These are phyloP conservation scores for Aspergillus hancockii DNA, from an alignment of 495 filamentous ascomycete species.

Conservation along the genomic window DNA sequence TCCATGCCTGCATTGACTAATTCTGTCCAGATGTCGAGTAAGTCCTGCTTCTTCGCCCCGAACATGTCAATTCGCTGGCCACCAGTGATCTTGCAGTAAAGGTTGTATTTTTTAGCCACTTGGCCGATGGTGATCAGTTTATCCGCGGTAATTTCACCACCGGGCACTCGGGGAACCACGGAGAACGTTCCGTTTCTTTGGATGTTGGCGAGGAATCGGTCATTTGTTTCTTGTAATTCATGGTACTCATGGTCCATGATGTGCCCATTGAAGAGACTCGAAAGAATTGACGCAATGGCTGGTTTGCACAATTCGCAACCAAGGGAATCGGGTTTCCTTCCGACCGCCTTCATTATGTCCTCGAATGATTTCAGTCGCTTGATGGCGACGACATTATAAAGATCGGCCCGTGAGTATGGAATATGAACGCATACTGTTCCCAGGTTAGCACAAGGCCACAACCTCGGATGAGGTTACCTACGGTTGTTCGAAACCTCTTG, in stretches of 20 bases:
- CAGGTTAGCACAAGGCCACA: constrained; percentile 15
- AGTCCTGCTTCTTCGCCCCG: constrained; percentile 88
- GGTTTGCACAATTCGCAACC: constrained; percentile 95
- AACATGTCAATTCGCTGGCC: constrained; percentile 97
- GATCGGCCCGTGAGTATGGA: constrained; percentile 79
- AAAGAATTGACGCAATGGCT: constrained; percentile 78
- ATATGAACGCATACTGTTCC: constrained; percentile 77
- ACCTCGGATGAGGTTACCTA: constrained; percentile 27
- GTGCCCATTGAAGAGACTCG: constrained; percentile 83
- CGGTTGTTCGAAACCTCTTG: constrained; percentile 85
- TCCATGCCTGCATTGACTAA: constrained; percentile 93
- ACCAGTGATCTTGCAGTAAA: constrained; percentile 96
- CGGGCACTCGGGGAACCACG: constrained; percentile 83
- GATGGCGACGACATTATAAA: constrained; percentile 87
- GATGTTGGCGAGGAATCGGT: constrained; percentile 90
- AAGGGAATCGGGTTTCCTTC: constrained; percentile 70
- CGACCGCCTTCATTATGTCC: constrained; percentile 82
- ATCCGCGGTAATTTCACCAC: constrained; percentile 89
- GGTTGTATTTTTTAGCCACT: constrained; percentile 82
- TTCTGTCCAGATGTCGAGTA: constrained; percentile 84
- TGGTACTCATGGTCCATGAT: constrained; percentile 74
- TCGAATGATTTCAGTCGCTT: constrained; percentile 74
- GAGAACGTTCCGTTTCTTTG: constrained; percentile 93
- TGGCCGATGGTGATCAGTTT: constrained; percentile 86
- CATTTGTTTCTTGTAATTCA: constrained; percentile 92